Base-by-base conservation (phyloP, 345 rosid genomes). In the Ailanthus altissimus region DNA sequence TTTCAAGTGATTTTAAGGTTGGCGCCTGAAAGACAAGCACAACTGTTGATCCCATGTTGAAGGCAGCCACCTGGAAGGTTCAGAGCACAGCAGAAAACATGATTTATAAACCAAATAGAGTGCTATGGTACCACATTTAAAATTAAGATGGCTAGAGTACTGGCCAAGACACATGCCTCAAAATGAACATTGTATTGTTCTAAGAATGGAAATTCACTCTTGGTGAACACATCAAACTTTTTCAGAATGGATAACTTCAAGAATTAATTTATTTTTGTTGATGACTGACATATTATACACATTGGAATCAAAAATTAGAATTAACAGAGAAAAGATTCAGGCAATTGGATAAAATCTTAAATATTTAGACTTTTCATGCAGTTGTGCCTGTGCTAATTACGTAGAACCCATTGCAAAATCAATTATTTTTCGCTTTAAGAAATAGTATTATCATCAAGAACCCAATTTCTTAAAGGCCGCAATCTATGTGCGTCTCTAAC, bases 21-120 rank as follows among this genome's bases (percentile, higher is more conserved):
- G 96, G 97, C 59, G 98, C 99, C 58, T 96, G 93, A 82, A 96
- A 96, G 61, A 96, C 88, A 8, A 96, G 93, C 67, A 96, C 99
- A 10, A 93, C 98, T 0, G 98, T 93, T 1, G 98, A 96, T 80
- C 99, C 98, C 94, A 92, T 87, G 86, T 93, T 91, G 85, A 96
- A 92, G 54, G 84, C 98, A 69, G 86, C 99, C 23, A 96, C 81
- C 98, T 93, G 86, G 62, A 75, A 79, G 25, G 40, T 32, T 50
- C 6, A 66, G 7, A 75, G 74, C 71, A 65, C 14, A 18, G 61
- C 20, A 36, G 38, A 49, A 21, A 57, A 40, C 3, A 65, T n/a
- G 64, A 42, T 49, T 63, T n/a, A 63, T 28, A 21, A n/a, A 40
- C 46, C 26, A 25, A 26, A 2, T 49, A 26, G 23, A 25, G n/a